These are phyloP conservation scores for Sindora glabra DNA, from an alignment of 306 rosid species.

Conservation along the genomic window DNA sequence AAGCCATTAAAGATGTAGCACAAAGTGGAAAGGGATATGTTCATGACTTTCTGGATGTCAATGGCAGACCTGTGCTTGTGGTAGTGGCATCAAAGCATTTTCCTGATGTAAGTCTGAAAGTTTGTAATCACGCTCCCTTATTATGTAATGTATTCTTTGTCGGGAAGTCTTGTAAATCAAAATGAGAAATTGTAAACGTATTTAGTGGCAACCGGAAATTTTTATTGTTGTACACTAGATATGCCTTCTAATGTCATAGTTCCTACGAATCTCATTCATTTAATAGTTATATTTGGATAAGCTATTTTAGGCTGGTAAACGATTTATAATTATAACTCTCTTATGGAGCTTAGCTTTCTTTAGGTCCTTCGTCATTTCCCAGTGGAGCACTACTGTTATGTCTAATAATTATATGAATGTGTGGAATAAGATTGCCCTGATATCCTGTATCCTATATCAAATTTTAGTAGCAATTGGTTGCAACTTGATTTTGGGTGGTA, in stretches of 20 bases:
- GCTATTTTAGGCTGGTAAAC: neutral
- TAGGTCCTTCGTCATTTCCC: too few relatives aligned
- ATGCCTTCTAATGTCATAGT: neutral
- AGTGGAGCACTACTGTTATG: neutral
- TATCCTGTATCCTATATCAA: neutral
- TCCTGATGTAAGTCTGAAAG: slow-evolving; percentile 48
- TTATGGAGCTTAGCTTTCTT: neutral
- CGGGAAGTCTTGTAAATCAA: neutral
- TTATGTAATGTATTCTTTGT: neutral
- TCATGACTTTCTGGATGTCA: slow-evolving; percentile 67
- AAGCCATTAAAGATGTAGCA: slow-evolving; percentile 47
- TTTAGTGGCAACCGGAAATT: neutral
- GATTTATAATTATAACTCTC: neutral
- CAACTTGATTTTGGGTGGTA: slow-evolving; percentile 2
- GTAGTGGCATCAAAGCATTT: slow-evolving; percentile 77
- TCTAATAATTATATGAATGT: neutral
- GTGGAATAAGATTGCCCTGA: slow-evolving; percentile 4
- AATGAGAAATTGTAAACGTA: neutral
- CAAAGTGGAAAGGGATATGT: slow-evolving; percentile 76
- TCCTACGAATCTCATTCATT: neutral
- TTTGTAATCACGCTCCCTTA: neutral
- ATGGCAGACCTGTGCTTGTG: slow-evolving; percentile 70
- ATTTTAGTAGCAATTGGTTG: neutral
- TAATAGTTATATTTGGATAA: neutral
- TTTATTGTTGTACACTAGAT: neutral